Evolutionary conservation across 352 stramenopile genomes (phyloP).

Genomic region (Phytophthora ramorum): DNA sequence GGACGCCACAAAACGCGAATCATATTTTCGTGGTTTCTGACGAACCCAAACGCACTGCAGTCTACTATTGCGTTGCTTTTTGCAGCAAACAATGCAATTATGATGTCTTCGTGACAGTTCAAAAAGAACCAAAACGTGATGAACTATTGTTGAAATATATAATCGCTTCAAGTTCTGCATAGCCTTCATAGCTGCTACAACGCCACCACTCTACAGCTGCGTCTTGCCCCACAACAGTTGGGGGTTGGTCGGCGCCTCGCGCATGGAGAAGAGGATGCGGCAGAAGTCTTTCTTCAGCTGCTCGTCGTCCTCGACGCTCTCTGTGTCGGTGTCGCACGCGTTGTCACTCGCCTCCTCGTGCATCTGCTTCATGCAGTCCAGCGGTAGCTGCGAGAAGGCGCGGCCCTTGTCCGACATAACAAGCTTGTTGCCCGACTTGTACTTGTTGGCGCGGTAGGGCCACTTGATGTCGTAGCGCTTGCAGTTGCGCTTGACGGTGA

Average conservation of each 20-base stretch:
- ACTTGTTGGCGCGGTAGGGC: constrained; percentile 48
- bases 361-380: constrained; percentile 25
- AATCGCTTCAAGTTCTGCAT: background rate
- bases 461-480: constrained; percentile 41
- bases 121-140: too few relatives aligned
- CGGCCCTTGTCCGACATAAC: constrained; percentile 1
- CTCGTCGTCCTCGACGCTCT: constrained; percentile 24
- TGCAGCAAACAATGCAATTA: too few relatives aligned
- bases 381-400: constrained; percentile 28
- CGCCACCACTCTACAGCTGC: background rate
- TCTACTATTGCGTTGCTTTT: too few relatives aligned
- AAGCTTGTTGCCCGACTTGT: constrained; percentile 4
- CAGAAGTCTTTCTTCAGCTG: constrained; percentile 10
- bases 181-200: background rate
- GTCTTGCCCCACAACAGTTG: background rate
- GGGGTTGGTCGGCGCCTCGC: background rate
- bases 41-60: too few relatives aligned
- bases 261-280: constrained; percentile 13
- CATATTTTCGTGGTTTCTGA: background rate
- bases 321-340: constrained; percentile 22
- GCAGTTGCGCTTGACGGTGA: constrained; percentile 53
- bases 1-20: background rate
- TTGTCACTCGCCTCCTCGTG: background rate
- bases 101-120: too few relatives aligned
- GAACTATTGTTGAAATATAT: background rate